phyloP scores from a whole-genome alignment of 1,139 yeast species.

The Pichia norvegensis region DNA sequence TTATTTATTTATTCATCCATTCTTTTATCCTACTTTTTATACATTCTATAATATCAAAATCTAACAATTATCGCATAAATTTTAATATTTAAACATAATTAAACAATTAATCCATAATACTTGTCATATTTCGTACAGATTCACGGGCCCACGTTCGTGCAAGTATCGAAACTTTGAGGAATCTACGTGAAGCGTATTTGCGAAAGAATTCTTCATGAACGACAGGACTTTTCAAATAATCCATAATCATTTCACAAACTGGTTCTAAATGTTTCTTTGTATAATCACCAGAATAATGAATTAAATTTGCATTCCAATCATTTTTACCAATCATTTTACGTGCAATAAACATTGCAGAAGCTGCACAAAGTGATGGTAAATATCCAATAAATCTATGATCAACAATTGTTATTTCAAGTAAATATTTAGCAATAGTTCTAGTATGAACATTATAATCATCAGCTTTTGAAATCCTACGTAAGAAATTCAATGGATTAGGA shows the following conservation, averaged over 20 bases:
- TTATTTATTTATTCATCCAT: not conserved
- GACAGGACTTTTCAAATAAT: slow-evolving; percentile 75
- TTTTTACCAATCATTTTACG: slow-evolving; percentile 67
- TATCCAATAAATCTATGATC: slow-evolving; percentile 76
- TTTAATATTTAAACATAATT: too few species aligned
- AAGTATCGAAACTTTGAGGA: slow-evolving; percentile 82
- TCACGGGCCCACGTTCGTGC: slow-evolving; percentile 90
- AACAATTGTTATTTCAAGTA: slow-evolving; percentile 72
- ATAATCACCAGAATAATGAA: slow-evolving; percentile 92
- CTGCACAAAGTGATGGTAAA: slow-evolving; percentile 79
- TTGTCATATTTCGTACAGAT: slow-evolving; percentile 35
- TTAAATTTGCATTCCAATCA: slow-evolving; percentile 76
- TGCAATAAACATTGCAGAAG: slow-evolving; percentile 86
- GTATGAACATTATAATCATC: slow-evolving; percentile 91
- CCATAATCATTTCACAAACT: slow-evolving; percentile 65
- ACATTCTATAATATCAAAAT: slow-evolving; percentile 2
- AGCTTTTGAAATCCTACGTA: slow-evolving; percentile 88
- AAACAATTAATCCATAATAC: slow-evolving; percentile 27
- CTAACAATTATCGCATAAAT: not conserved
- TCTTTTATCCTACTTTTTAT: slow-evolving; percentile 2
- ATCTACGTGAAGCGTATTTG: slow-evolving; percentile 85
- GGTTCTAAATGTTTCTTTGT: slow-evolving; percentile 63
- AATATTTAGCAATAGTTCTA: slow-evolving; percentile 84
- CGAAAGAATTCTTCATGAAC: slow-evolving; percentile 90
- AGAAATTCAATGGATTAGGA: slow-evolving; percentile 91